Evolutionary conservation across 805 yeast species (phyloP), one percentile per base, ranked within the genome.

Genomic region (Candida awuae): DNA sequence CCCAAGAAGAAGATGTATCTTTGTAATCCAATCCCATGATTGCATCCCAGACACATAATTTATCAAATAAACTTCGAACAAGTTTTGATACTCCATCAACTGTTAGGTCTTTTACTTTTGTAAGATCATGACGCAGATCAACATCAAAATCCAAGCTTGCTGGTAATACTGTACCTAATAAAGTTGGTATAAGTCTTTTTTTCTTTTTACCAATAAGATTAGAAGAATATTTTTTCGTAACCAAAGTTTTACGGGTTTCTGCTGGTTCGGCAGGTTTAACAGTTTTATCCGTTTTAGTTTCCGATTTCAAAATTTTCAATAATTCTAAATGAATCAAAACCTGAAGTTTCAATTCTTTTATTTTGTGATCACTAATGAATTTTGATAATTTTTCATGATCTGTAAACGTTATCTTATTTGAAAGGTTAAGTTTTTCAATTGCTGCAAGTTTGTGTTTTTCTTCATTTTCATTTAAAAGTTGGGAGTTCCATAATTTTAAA

Each of bases 21-120:
- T 42, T 52, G 10, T 54, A 41, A 18, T 53, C 42, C 4, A 51
- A 30, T 2, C 59, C 62, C 8, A 38, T 31, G 3, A 61, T 47
- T 1, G 63, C 64, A 43, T 61, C 66, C 48, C 54, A 52, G 8
- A 58, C 55, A 38, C 62, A 56, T 23, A 61, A 38, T 33, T 49
- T 49, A 39, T 61, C 66, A 28, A 61, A 53, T 12, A 53, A 37
- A 3, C 47, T 43, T 8, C 39, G 41, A 14, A 58, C 32, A 20
- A 51, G 41, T n/a, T 32, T 35, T 19, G 17, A 20, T 3, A 37
- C 15, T 9, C 34, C 22, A 17, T 15, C n/a, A 2, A 19, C 16
- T 4, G 33, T 25, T 13, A 12, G n/a, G 5, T 14, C 10, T 10
- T 25, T 28, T 9, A 22, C 29, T 16, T 37, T 26, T 13, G 32